These are phyloP conservation scores for Musa acuminata DNA, from an alignment of 176 grass and related monocot species.

Conservation along the genomic window DNA sequence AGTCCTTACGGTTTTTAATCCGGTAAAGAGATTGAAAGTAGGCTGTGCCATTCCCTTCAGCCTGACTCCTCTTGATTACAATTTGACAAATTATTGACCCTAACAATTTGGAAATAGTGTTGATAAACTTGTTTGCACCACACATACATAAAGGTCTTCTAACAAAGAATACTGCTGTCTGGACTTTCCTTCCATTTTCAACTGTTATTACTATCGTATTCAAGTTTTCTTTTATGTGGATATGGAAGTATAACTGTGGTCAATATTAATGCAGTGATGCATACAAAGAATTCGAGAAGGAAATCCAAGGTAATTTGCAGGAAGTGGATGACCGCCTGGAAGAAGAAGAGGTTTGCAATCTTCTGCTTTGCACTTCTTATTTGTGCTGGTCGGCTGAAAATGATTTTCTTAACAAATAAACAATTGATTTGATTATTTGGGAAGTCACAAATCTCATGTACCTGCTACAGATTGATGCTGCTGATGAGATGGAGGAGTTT, in stretches of 20 bases:
- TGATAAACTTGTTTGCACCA: neutral
- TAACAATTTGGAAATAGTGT: neutral
- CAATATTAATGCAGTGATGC: slow-evolving; percentile 48
- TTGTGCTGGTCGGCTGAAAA: neutral
- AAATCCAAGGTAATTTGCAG: slow-evolving; percentile 85
- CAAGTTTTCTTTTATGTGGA: neutral
- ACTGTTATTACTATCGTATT: neutral
- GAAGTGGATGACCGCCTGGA: slow-evolving; percentile 49
- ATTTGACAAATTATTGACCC: too few species aligned
- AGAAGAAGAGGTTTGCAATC: slow-evolving; percentile 72
- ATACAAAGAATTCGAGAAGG: slow-evolving; percentile 96
- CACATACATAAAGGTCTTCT: neutral
- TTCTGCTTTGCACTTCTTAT: neutral
- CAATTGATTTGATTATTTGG: neutral
- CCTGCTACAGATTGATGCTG: slow-evolving; percentile 79
- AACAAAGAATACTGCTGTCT: neutral
- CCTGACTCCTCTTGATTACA: too few species aligned
- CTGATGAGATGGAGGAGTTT: slow-evolving; percentile 76
- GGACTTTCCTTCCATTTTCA: neutral
- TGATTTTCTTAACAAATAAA: neutral
- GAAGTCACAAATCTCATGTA: neutral
- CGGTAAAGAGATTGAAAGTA: too few species aligned
- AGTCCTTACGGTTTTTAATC: too few species aligned
- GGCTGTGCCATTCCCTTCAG: too few species aligned
- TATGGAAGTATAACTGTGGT: neutral